Conservation (phyloP, 441 rosid genomes). For the Aquilaria agallochum region DNA sequence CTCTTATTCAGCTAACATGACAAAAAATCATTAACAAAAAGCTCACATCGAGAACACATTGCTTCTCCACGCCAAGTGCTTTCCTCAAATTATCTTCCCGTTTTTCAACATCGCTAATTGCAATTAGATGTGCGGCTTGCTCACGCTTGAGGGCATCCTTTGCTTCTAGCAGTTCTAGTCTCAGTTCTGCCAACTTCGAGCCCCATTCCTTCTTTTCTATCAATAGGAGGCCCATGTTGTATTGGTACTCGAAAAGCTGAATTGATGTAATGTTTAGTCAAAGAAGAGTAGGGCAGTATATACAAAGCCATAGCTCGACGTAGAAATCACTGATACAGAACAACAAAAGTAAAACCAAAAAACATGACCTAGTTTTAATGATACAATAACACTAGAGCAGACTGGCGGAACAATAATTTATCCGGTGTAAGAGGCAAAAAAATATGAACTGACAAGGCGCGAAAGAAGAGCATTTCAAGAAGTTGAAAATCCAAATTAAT, state of each 20-base stretch:
- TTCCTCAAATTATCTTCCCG: constrained; percentile 72
- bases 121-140: constrained; percentile 63
- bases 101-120: constrained; percentile 68
- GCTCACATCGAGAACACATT: constrained; percentile 81
- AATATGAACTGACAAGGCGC: too few relatives aligned
- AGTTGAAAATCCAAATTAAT: too few relatives aligned
- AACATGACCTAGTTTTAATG: neutral
- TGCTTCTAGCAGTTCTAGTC: constrained; percentile 39
- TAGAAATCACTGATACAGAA: neutral
- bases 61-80: constrained; percentile 84
- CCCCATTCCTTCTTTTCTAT: constrained; percentile 84
- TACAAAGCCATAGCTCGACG: too few relatives aligned
- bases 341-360: neutral
- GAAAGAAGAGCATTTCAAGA: too few relatives aligned
- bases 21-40: neutral
- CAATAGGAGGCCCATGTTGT: constrained; percentile 84
- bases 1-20: too few relatives aligned
- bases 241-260: constrained; percentile 87
- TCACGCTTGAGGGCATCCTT: constrained; percentile 63
- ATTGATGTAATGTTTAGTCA: neutral
- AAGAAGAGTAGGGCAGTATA: neutral
- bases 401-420: too few relatives aligned
- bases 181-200: constrained; percentile 58
- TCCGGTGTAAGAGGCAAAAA: too few relatives aligned
- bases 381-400: too few relatives aligned